Evolutionary conservation across 2,329 filamentous ascomycete species (phyloP).

Genomic region (Arthrobotrys sphaeroides): DNA sequence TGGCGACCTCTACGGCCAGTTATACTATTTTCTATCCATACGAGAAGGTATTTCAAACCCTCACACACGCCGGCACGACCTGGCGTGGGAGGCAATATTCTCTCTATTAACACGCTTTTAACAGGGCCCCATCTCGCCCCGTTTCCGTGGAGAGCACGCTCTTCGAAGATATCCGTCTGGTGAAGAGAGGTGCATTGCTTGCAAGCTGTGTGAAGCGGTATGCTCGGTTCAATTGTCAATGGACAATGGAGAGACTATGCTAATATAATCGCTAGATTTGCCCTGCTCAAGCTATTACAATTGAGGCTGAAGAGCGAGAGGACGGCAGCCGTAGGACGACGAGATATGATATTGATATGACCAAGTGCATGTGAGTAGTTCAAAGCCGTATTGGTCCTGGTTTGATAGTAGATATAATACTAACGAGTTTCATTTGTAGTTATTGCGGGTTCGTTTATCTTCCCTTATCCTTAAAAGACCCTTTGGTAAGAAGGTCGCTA

Average conservation of each 20-base stretch:
- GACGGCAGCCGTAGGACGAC: conserved; percentile 95
- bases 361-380: conserved; percentile 80
- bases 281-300: conserved; percentile 97
- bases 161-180: conserved; percentile 94
- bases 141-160: conserved; percentile 98
- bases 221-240: conserved; percentile 43
- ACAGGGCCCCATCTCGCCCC: conserved; percentile 92
- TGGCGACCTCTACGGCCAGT: conserved; percentile 64
- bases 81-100: neutral
- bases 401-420: neutral
- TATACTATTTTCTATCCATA: conserved; percentile 99
- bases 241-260: neutral
- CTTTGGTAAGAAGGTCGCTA: neutral
- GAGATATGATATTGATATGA: conserved; percentile 99
- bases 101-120: neutral
- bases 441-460: conserved; percentile 31
- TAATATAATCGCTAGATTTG: conserved; percentile 71
- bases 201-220: conserved; percentile 97
- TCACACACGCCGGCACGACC: neutral
- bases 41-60: conserved; percentile 81
- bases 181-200: conserved; percentile 98
- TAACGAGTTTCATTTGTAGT: conserved; percentile 14
- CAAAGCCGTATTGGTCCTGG: neutral
- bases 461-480: no score
- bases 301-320: conserved; percentile 96